Evolutionary conservation across 2,329 filamentous ascomycete species (phyloP).

Genomic region (Thelonectria rubi): DNA sequence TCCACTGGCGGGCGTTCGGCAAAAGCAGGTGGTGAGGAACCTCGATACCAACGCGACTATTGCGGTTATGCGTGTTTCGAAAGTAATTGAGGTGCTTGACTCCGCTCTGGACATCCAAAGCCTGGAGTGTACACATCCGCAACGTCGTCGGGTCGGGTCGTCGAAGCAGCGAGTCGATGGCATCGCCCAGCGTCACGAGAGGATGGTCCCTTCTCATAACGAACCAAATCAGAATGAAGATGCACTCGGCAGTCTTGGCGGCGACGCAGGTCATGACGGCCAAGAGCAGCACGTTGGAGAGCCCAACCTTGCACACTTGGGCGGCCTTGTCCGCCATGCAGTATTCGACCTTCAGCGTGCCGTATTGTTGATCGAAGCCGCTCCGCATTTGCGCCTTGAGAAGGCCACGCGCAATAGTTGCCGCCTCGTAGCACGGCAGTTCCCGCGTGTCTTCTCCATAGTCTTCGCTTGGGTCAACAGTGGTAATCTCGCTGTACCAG

Average conservation of each 20-base stretch:
- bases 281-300: slow-evolving; percentile 5
- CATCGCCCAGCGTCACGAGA: slow-evolving; percentile 6
- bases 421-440: background rate
- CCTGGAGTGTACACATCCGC: slow-evolving; percentile 6
- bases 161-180: slow-evolving; percentile 3
- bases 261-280: slow-evolving; percentile 4
- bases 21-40: background rate
- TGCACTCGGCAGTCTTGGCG: slow-evolving; percentile 1
- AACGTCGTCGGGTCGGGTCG: background rate
- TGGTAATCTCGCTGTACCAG: background rate
- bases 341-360: slow-evolving; percentile 3
- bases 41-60: no score
- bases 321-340: slow-evolving; percentile 3
- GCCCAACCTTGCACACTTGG: slow-evolving; percentile 6
- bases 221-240: slow-evolving; percentile 7
- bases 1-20: slow-evolving; percentile 4
- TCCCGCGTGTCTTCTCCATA: background rate
- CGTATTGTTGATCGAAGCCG: slow-evolving; percentile 6
- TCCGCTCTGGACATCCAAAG: background rate
- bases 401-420: background rate
- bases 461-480: background rate
- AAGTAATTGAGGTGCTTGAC: background rate
- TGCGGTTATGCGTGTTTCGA: no score
- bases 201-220: background rate
- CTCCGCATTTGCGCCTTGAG: slow-evolving; percentile 2